Conservation (phyloP, 1,284 basidiomycete genomes). For the Pseudozyma hubeiensis region DNA sequence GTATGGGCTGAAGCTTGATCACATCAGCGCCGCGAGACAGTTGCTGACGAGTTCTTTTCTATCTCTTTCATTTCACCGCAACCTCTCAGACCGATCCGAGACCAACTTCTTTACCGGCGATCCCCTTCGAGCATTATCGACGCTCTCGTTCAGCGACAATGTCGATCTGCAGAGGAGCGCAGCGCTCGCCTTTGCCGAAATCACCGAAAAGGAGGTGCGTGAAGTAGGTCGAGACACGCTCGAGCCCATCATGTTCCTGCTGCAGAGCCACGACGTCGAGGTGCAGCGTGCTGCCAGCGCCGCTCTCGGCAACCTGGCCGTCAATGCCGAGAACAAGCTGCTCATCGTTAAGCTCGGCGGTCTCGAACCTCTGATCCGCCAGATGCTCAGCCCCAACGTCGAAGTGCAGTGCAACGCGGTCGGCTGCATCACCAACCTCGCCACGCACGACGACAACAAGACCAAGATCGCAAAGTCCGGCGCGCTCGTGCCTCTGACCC, state of each 20-base stretch:
- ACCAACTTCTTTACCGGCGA: constrained; percentile 72
- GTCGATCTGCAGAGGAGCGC: constrained; percentile 98
- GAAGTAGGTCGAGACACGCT: constrained; percentile 96
- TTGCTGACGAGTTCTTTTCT: background rate
- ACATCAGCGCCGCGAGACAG: background rate
- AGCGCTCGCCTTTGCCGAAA: constrained; percentile 97
- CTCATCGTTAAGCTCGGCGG: constrained; percentile 98
- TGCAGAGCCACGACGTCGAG: constrained; percentile 97
- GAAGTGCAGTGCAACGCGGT: constrained; percentile 99
- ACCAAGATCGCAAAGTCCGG: constrained; percentile 99
- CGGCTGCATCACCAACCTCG: constrained; percentile 98
- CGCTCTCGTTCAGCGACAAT: constrained; percentile 98
- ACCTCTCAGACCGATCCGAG: constrained; percentile 63
- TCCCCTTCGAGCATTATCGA: constrained; percentile 91
- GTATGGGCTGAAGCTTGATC: background rate
- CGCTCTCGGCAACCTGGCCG: constrained; percentile 97
- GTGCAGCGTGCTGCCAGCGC: constrained; percentile 98
- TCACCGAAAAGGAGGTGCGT: constrained; percentile 98
- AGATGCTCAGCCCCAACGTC: constrained; percentile 99
- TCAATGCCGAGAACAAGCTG: constrained; percentile 99
- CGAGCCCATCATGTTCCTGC: constrained; percentile 96
- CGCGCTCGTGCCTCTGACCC: constrained; percentile 93
- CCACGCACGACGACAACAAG: constrained; percentile 99
- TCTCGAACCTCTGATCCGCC: constrained; percentile 95
- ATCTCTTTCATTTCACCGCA: background rate